Evolutionary conservation across 2,329 filamentous ascomycete genomes (phyloP), one percentile per base, ranked within the genome.

Genomic region (Neurospora sp.): DNA sequence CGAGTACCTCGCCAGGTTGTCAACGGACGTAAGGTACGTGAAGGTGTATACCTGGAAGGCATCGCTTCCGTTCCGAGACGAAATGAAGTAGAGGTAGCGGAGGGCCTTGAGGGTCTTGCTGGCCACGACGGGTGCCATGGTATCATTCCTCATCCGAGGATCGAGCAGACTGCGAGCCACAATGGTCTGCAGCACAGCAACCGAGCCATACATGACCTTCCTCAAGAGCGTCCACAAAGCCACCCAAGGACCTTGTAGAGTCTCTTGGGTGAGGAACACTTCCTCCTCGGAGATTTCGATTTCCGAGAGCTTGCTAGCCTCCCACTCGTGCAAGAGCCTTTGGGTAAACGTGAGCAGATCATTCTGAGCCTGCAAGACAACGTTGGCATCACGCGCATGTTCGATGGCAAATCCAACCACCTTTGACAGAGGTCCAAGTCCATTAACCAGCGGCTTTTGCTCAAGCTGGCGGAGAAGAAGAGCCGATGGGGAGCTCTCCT

Each of bases 1-100:
- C 0, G 90, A 86, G 74, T 92, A 91, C n/a, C 89, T 87, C 8
- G 90, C 85, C 5, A 97, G 85, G 46, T 93, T 89, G 78, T 97
- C 94, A 72, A 97, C 88, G 3, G 93, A 89, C 0, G 92, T 89
- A 28, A 96, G 85, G 75, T 93, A 93, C 36, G 92, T 90, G 77
- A 97, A 97, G 1, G 87, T 89, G 79, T 97, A 95, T 70, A 92
- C 91, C 69, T 94, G 92, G 75, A 96, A 97, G 1, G 88, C 86
- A 71, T 86, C 87, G 69, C 90, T 89, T 23, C 91, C 90, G 69
- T 92, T 86, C 46, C 92, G 86, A 15, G 89, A 89, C 0, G 92
- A 92, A 72, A 97, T 88, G 78, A 97, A 97, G 79, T 89, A 92
- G 23, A 96, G 81, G 75, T 92, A 91, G 37, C 92, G 89, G 11